Evolutionary conservation across 1,284 basidiomycete species (phyloP), one percentile per base, ranked within the genome.

Genomic region (Trichosporon sp.): DNA sequence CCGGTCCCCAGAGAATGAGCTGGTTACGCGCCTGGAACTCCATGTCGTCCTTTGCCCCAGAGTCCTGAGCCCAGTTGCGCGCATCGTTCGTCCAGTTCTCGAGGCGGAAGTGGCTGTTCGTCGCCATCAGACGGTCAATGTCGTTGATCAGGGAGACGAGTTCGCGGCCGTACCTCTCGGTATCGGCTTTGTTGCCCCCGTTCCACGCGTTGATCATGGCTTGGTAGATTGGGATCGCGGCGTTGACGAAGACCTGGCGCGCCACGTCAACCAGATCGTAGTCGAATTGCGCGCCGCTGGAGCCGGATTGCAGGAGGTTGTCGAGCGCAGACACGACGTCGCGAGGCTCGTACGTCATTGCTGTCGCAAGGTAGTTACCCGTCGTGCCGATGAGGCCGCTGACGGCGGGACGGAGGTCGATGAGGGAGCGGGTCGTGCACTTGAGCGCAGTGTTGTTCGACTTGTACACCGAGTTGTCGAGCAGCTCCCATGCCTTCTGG

Each of bases 1-100:
- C 78, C 1, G 85, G 85, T n/a, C 86, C 86, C 85, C 86, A 87
- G 35, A 86, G 81, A 37, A 84, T 85, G 75, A 87, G 81, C 76
- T 86, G 86, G 76, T 86, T 86, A 40, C 85, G 81, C 12, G 86
- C 84, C 68, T 84, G 80, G 73, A 84, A 85, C 72, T 84, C 84
- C 48, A 86, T 43, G 32, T 66, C 65, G 67, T 68, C 51, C 38
- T 43, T n/a, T 1, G n/a, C 38, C 14, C 2, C 14, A 21, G n/a
- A 6, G 40, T 56, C 79, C 68, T 83, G 84, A 31, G 76, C 76
- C 81, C 82, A 85, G 19, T 70, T 71, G 32, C 75, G 78, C 5
- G 85, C 85, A 40, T 82, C 81, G 12, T 77, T 37, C 74, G 86
- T 84, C 86, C 86, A 86, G 6, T 66, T 76, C 64, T 82, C 79